Percentiles rank a stretch among this genome's conserved stretches.
Evolutionary conservation across 208 protist species (phyloP).

Genomic region (Trypanosoma congolense): DNA sequence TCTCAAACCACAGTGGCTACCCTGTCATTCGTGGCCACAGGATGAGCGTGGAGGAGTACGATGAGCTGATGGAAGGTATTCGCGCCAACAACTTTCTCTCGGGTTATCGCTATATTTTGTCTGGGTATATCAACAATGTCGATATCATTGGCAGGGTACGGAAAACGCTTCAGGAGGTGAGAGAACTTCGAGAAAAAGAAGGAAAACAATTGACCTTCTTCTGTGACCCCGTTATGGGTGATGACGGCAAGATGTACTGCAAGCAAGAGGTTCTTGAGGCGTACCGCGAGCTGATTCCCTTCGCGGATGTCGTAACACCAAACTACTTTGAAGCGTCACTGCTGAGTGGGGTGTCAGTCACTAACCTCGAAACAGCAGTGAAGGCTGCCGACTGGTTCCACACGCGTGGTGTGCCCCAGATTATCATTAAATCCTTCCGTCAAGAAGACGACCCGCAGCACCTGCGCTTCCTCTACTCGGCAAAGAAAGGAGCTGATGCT

Average conservation of each 20-base stretch:
- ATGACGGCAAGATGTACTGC: conserved; percentile 92
- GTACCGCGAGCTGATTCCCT: conserved; percentile 77
- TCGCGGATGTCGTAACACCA: conserved; percentile 85
- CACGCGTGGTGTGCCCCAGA: conserved; percentile 43
- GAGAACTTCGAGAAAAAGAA: conserved; percentile 36
- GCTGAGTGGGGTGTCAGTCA: conserved; percentile 62
- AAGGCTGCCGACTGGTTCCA: conserved; percentile 82
- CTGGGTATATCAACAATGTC: conserved; percentile 92
- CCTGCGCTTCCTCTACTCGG: conserved; percentile 50
- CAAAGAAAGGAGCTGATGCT: conserved; percentile 4
- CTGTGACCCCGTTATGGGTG: conserved; percentile 95
- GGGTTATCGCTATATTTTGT: conserved; percentile 87
- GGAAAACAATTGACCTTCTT: conserved; percentile 50
- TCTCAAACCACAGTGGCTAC: conserved; percentile 95
- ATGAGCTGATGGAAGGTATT: conserved; percentile 77
- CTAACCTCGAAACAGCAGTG: conserved; percentile 45
- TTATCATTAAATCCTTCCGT: conserved; percentile 86
- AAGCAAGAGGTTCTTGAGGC: conserved; percentile 83
- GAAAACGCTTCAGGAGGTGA: conserved; percentile 57
- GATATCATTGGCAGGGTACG: conserved; percentile 69
- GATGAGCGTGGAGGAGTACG: conserved; percentile 77
- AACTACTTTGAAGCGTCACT: conserved; percentile 93
- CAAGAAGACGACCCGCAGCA: conserved; percentile 30
- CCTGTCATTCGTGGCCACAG: conserved; percentile 83
- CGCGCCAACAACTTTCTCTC: conserved; percentile 77